Conservation (phyloP, 2,329 filamentous ascomycete species). For the Fusarium sp. region DNA sequence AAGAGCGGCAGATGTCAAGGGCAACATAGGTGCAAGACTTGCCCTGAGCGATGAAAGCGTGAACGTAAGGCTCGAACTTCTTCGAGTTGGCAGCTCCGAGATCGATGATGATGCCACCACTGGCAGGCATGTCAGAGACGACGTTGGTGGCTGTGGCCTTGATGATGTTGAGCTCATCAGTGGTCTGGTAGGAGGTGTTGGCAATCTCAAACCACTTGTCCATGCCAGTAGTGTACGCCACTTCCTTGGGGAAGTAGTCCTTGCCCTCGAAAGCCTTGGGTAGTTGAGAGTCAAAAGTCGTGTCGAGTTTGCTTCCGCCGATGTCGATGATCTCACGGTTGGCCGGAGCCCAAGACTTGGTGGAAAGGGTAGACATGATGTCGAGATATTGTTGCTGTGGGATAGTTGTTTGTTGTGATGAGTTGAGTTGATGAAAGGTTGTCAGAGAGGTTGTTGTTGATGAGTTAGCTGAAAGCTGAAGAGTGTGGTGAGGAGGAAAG, state of each 20-base stretch:
- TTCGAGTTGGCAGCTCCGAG: constrained; percentile 42
- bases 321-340: constrained; percentile 34
- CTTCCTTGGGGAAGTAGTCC: constrained; percentile 45
- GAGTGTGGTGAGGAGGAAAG: neutral
- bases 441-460: neutral
- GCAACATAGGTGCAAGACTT: constrained; percentile 39
- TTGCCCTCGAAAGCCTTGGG: constrained; percentile 18
- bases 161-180: constrained; percentile 37
- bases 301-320: constrained; percentile 32
- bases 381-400: neutral
- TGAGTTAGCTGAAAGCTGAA: neutral
- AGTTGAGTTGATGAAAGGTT: neutral
- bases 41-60: constrained; percentile 27
- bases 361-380: neutral
- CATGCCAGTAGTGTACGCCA: constrained; percentile 44
- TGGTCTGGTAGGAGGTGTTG: constrained; percentile 40
- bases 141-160: constrained; percentile 28
- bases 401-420: neutral
- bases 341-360: neutral
- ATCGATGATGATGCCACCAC: constrained; percentile 31
- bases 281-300: constrained; percentile 24
- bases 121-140: constrained; percentile 21
- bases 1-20: constrained; percentile 28
- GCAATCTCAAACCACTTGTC: constrained; percentile 38
- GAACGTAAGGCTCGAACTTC: constrained; percentile 42